Conservation (phyloP, 2,329 filamentous ascomycete genomes). For the Ophiocordyceps camponoti-saundersi region DNA sequence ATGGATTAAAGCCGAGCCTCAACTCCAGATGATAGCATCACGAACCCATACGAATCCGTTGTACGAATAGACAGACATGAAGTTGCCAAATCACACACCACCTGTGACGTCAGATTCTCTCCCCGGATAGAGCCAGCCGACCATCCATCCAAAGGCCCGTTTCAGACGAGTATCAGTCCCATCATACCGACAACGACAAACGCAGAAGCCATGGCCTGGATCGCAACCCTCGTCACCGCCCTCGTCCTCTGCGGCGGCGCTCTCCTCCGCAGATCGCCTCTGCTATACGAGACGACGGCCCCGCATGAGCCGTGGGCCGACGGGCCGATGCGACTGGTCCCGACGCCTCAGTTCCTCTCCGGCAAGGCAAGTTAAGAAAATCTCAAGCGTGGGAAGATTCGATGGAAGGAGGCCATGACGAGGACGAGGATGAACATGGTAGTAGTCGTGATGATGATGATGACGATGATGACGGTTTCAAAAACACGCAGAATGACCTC, state of each 20-base stretch:
- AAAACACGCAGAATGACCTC: constrained; percentile 29
- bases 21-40: too few species aligned
- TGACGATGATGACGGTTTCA: background rate
- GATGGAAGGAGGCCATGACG: background rate
- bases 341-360: constrained; percentile 34
- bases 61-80: too few species aligned
- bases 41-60: too few species aligned
- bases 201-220: constrained; percentile 2
- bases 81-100: too few species aligned
- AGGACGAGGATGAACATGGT: background rate
- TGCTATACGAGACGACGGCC: constrained; percentile 10
- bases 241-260: constrained; percentile 13
- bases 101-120: too few species aligned
- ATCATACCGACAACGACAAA: too few species aligned
- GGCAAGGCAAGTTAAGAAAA: constrained; percentile 27
- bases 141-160: too few species aligned
- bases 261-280: constrained; percentile 18
- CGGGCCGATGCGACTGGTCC: constrained; percentile 33
- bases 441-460: background rate
- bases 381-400: background rate
- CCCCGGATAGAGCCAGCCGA: too few species aligned
- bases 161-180: too few species aligned
- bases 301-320: constrained; percentile 30
- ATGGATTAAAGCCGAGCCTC: too few species aligned
- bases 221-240: constrained; percentile 11